phyloP scores from a whole-genome alignment of 805 yeast species.

The Teunomyces cretensis region DNA sequence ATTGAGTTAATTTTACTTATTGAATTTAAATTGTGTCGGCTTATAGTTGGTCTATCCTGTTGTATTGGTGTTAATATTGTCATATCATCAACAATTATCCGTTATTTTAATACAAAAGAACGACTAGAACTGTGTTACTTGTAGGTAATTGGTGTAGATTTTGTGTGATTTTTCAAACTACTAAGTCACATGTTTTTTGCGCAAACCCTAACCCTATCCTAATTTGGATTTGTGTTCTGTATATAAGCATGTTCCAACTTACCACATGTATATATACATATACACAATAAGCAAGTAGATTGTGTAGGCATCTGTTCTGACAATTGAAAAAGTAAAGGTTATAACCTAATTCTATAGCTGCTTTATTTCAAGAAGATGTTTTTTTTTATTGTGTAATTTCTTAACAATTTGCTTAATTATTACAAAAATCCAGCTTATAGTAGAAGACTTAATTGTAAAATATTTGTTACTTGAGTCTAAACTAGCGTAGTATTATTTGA shows the following conservation, averaged over 20 bases:
- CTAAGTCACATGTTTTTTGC: constrained; percentile 1
- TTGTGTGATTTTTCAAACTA: neutral
- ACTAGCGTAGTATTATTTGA: no score
- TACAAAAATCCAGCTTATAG: no score
- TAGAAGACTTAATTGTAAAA: no score
- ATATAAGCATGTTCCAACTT: no score
- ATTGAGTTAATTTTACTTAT: neutral
- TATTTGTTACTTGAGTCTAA: no score
- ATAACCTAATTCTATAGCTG: no score
- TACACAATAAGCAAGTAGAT: no score
- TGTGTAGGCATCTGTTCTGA: no score
- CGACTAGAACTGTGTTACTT: neutral
- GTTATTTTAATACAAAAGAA: constrained; percentile 3
- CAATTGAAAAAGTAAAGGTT: neutral
- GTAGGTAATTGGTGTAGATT: neutral
- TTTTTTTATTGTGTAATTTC: no score
- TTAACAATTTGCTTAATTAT: no score
- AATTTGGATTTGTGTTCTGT: neutral
- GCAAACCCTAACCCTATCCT: constrained; percentile 2
- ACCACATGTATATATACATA: no score
- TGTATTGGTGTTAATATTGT: constrained; percentile 2
- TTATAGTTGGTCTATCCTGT: constrained; percentile 1
- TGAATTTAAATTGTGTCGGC: neutral
- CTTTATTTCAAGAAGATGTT: no score
- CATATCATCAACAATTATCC: constrained; percentile 1